Base-by-base conservation (phyloP, 805 yeast genomes). In the Saturnispora hagleri region DNA sequence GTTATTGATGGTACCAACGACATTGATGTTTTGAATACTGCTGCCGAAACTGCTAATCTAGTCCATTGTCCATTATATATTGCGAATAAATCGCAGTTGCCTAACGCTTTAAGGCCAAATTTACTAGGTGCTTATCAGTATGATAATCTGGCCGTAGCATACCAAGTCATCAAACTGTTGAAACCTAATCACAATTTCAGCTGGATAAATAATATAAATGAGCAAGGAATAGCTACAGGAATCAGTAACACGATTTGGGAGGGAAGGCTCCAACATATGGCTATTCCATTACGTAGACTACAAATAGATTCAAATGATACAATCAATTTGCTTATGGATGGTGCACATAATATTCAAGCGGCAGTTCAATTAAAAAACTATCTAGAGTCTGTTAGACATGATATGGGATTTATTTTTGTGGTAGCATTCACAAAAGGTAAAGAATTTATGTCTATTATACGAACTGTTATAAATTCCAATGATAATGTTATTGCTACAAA, bases 291-390 rank as follows among this genome's bases (percentile, higher is more conserved):
- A 13, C 47, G 48, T 1, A 58, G 46, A 7, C 10, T 50, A 15
- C 46, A 41, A 13, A 10, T 51, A 9, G 5, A 13, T 9, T n/a
- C 44, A 8, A 17, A 63, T 22, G 58, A 55, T 6, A 36, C 20
- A 48, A 64, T 73, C 0, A 56, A 59, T 1, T 65, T 81, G 0
- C 66, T 93, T 4, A 61, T 93, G 2, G 98, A 91, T 68, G 98
- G 98, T 2, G 97, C 98, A 0, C 98, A 93, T 64, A 93, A 93
- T 63, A 81, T 80, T 5, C 80, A 82, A 54, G 96, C 97, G 0
- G 93, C 97, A 0, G 66, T 69, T n/a, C 88, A 85, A 60, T 69
- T 93, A 31, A 76, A 75, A 0, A 73, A 73, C 40, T 88, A 73
- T 62, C 66, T 89, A 2, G 65, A 71, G 5, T 43, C 52, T 1